A percentile compares a stretch with the other conserved stretches of the same genome.
Conservation (phyloP, 2,329 filamentous ascomycete species). For the Venturia pyrina region DNA sequence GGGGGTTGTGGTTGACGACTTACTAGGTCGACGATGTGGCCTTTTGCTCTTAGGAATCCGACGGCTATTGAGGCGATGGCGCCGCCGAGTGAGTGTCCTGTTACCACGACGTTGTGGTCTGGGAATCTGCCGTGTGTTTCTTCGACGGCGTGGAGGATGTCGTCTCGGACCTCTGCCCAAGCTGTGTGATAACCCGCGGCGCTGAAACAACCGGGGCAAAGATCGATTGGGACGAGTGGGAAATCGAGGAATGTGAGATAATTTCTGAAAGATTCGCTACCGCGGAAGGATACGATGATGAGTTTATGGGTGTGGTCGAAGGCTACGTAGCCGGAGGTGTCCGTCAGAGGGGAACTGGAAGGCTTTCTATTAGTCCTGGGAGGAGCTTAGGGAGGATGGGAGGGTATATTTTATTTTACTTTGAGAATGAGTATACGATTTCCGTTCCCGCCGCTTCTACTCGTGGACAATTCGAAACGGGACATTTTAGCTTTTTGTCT, state of each 20-base stretch:
- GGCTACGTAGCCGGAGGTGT: conserved; percentile 38
- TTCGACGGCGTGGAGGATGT: neutral
- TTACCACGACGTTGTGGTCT: neutral
- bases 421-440: neutral
- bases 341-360: conserved; percentile 25
- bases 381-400: neutral
- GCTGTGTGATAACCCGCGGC: neutral
- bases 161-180: neutral
- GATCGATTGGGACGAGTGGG: neutral
- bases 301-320: conserved; percentile 36
- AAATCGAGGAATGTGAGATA: conserved; percentile 12
- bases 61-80: neutral
- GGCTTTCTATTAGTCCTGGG: conserved; percentile 17
- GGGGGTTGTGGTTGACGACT: neutral
- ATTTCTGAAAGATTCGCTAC: conserved; percentile 49
- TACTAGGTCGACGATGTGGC: neutral
- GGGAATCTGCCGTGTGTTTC: neutral
- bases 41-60: neutral
- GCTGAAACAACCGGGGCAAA: neutral
- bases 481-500: neutral
- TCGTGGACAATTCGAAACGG: neutral
- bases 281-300: conserved; percentile 52
- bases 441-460: neutral
- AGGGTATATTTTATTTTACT: neutral
- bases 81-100: neutral